These are phyloP conservation scores for Herpetomonas tarakana DNA, from an alignment of 208 protist genomes.

Conservation along the genomic window DNA sequence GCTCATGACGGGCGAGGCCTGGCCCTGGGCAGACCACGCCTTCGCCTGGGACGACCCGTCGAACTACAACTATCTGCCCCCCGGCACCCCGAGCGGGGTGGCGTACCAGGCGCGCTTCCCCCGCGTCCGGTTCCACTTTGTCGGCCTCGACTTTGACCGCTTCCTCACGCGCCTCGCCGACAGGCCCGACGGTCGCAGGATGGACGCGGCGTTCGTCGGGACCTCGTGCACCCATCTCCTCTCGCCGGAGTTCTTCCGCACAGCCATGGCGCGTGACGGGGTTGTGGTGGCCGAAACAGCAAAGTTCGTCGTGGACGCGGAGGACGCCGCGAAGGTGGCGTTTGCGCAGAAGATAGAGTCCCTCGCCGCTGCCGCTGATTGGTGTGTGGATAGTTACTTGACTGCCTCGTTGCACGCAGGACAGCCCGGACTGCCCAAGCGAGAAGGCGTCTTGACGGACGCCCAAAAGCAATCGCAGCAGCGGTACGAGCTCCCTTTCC, in stretches of 20 bases:
- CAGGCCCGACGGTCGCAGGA: conserved; percentile 18
- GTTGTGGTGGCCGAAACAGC: conserved; percentile 86
- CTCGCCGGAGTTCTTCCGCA: conserved; percentile 36
- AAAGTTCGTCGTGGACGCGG: conserved; percentile 87
- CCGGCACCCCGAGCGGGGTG: conserved; percentile 54
- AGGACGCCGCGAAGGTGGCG: conserved; percentile 68
- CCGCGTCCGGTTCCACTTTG: conserved; percentile 66
- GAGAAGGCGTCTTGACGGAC: conserved; percentile 29
- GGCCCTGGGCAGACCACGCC: conserved; percentile 86
- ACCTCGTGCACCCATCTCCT: conserved; percentile 76
- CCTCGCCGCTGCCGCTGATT: conserved; percentile 43
- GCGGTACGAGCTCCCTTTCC: conserved; percentile 63
- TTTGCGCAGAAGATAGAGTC: conserved; percentile 64
- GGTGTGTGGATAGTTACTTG: conserved; percentile 28
- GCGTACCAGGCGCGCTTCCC: conserved; percentile 55
- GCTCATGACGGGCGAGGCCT: conserved; percentile 66
- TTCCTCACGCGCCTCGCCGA: conserved; percentile 48
- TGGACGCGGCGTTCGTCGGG: conserved; percentile 81
- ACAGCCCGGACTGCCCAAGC: conserved; percentile 40
- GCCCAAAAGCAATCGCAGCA: conserved; percentile 38
- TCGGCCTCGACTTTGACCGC: conserved; percentile 73
- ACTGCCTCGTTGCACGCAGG: conserved; percentile 48
- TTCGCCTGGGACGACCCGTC: conserved; percentile 85
- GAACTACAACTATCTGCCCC: conserved; percentile 85
- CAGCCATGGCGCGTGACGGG: conserved; percentile 41